Evolutionary conservation across 495 filamentous ascomycete genomes (phyloP).

Genomic region (Penicillium fimorum): DNA sequence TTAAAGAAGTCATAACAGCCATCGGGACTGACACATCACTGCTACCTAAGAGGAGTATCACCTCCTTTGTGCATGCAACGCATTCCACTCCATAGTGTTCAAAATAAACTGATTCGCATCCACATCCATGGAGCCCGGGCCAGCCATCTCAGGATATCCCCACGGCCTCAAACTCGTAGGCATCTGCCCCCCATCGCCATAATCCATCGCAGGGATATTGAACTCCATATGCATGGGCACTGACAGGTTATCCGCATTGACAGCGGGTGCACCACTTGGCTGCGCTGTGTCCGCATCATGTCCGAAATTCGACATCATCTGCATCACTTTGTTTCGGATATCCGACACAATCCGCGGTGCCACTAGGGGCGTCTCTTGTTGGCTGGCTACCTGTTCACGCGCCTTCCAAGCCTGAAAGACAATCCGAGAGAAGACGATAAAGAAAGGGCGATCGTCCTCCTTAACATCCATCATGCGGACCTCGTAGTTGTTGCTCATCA

Average conservation of each 20-base stretch:
- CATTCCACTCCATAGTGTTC: background rate
- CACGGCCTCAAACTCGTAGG: background rate
- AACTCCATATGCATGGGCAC: background rate
- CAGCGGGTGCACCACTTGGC: background rate
- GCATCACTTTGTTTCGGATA: background rate
- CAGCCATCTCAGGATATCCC: background rate
- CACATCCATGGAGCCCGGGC: background rate
- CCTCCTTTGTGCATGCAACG: background rate
- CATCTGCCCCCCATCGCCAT: background rate
- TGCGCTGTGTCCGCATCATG: background rate
- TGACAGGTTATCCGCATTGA: background rate
- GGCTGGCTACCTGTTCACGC: background rate
- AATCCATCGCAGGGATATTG: fast-evolving
- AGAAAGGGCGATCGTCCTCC: background rate
- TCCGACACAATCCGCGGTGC: background rate
- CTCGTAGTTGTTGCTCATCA: background rate
- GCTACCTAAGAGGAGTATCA: background rate
- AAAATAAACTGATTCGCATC: background rate
- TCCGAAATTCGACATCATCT: background rate
- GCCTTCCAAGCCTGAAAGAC: background rate
- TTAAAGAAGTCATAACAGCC: too few relatives aligned
- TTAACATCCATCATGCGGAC: background rate
- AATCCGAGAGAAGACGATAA: background rate
- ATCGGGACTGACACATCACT: too few relatives aligned
- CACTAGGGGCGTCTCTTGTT: background rate